Percentiles rank a stretch among this genome's conserved stretches.
These are phyloP conservation scores for Leishmania martiniquensis DNA, from an alignment of 208 protist species.

Conservation along the genomic window DNA sequence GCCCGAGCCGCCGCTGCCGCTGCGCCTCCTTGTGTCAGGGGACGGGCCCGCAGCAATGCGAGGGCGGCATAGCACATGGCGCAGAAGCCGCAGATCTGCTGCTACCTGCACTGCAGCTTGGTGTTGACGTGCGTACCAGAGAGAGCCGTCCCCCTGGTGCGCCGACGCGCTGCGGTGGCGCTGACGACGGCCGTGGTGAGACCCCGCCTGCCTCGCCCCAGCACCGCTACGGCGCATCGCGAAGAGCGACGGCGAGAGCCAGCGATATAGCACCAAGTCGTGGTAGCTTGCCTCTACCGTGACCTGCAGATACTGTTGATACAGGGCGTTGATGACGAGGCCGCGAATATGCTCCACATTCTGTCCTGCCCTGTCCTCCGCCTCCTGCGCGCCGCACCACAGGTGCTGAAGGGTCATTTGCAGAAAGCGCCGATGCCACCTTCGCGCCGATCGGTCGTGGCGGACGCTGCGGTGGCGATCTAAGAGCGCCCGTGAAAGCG, in stretches of 20 bases:
- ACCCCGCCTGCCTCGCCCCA: not conserved
- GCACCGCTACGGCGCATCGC: not conserved
- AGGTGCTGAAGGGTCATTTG: slow-evolving; percentile 14
- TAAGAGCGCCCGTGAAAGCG: not conserved
- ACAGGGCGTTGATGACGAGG: slow-evolving; percentile 45
- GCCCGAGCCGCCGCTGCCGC: not conserved
- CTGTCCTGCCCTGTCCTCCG: slow-evolving; percentile 42
- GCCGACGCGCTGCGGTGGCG: not conserved
- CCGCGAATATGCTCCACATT: slow-evolving; percentile 54
- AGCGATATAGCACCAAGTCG: slow-evolving; percentile 53
- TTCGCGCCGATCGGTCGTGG: not conserved
- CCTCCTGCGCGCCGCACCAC: slow-evolving; percentile 31
- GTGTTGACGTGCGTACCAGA: slow-evolving; percentile 6
- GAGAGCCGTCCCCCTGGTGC: not conserved
- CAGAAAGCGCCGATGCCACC: not conserved
- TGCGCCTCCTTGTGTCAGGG: not conserved
- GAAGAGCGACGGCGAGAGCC: slow-evolving; percentile 31
- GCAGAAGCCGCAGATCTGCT: slow-evolving; percentile 19
- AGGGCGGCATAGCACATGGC: slow-evolving; percentile 10
- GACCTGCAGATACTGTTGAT: slow-evolving; percentile 61
- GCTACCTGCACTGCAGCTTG: slow-evolving; percentile 24
- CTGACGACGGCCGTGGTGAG: not conserved
- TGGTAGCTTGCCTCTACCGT: slow-evolving; percentile 42
- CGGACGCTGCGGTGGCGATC: not conserved
- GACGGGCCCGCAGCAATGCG: slow-evolving; percentile 3